phyloP scores from a whole-genome alignment of 305 asterid species.

The Lippia alba region DNA sequence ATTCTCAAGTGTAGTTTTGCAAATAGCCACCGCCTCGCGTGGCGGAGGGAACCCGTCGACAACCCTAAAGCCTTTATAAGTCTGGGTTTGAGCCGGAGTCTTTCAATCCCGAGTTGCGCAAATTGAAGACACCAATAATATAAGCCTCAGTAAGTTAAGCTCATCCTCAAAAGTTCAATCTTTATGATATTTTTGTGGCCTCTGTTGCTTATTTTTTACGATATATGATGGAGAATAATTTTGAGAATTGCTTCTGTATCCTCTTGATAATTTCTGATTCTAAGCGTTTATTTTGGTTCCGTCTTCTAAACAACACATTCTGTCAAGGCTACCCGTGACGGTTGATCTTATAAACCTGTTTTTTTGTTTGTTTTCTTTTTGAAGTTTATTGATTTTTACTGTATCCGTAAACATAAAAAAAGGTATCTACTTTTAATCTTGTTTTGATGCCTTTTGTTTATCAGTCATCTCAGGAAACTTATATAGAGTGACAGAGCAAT shows the following conservation, averaged over 20 bases:
- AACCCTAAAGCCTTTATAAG: too few relatives aligned
- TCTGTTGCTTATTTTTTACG: not conserved
- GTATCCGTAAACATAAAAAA: too few relatives aligned
- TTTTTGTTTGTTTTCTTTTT: too few relatives aligned
- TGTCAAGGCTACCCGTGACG: too few relatives aligned
- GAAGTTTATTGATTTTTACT: too few relatives aligned
- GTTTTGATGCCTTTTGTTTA: not conserved
- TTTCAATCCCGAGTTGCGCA: not conserved
- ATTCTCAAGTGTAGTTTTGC: too few relatives aligned
- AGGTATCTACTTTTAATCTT: not conserved
- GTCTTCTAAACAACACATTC: too few relatives aligned
- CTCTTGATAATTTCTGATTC: not conserved
- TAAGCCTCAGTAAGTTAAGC: constrained; percentile 12
- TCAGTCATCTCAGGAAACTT: not conserved
- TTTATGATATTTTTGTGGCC: not conserved
- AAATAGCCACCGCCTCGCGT: not conserved
- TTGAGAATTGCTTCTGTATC: not conserved
- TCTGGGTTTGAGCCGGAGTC: not conserved
- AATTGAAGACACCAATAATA: not conserved
- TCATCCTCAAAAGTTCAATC: not conserved
- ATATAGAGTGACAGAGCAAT: constrained; percentile 28
- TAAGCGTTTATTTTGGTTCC: too few relatives aligned
- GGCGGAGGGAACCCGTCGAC: not conserved
- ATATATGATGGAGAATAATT: not conserved
- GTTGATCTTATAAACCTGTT: too few relatives aligned